Conservation (phyloP, 2,329 filamentous ascomycete genomes). For the Byssochlamys sp. region DNA sequence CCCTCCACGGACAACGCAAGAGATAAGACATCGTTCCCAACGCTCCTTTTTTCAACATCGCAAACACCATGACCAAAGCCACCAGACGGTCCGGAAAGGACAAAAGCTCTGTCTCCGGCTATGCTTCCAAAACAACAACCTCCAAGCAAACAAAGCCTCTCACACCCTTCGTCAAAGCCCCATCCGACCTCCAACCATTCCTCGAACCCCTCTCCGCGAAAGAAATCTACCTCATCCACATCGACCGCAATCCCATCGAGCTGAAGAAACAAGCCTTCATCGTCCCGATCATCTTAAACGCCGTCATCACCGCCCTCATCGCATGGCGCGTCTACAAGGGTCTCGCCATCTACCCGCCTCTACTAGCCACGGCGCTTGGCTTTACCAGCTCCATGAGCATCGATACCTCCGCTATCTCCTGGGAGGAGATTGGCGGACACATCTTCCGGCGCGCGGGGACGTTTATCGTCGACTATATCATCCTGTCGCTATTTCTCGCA, state of each 20-base stretch:
- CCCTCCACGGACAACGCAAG: background rate
- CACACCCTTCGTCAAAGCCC: constrained; percentile 58
- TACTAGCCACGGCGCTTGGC: constrained; percentile 57
- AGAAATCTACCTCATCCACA: constrained; percentile 74
- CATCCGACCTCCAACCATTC: constrained; percentile 56
- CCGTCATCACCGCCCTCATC: constrained; percentile 56
- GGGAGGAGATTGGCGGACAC: constrained; percentile 47
- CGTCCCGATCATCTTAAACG: constrained; percentile 68
- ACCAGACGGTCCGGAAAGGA: constrained; percentile 21
- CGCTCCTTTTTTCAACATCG: background rate
- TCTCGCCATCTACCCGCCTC: constrained; percentile 60
- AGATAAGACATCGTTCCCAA: background rate
- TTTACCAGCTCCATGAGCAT: constrained; percentile 58
- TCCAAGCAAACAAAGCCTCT: constrained; percentile 33
- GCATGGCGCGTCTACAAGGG: constrained; percentile 59
- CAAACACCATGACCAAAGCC: constrained; percentile 26
- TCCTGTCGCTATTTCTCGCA: constrained; percentile 58
- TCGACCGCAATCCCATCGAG: constrained; percentile 26
- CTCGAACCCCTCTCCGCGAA: constrained; percentile 55
- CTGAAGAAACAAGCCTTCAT: constrained; percentile 78
- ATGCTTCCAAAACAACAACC: constrained; percentile 16
- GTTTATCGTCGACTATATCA: constrained; percentile 64
- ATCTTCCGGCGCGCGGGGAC: constrained; percentile 52
- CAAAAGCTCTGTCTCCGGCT: constrained; percentile 19
- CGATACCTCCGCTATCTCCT: constrained; percentile 47